Conservation (phyloP, 768 basidiomycete genomes). For the Tulasnella calospora region DNA sequence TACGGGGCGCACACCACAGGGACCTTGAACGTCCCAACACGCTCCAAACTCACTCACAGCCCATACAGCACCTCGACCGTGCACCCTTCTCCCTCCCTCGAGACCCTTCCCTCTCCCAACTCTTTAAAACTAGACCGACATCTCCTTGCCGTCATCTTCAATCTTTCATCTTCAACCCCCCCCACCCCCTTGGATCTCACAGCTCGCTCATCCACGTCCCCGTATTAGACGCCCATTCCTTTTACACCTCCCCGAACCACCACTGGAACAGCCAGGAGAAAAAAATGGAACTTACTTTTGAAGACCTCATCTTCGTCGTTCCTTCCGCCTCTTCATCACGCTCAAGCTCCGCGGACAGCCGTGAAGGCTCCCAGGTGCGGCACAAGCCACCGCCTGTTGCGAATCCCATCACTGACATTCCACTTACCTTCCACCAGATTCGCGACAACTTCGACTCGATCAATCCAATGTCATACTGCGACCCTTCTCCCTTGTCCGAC, state of each 20-base stretch:
- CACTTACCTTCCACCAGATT: no score
- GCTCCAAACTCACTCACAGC: constrained; percentile 7
- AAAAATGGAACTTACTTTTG: constrained; percentile 24
- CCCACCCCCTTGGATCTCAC: background rate
- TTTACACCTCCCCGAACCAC: background rate
- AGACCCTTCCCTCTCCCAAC: background rate
- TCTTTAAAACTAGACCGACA: constrained; percentile 14
- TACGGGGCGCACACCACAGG: background rate
- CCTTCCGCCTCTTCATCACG: constrained; percentile 15
- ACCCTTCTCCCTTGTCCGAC: constrained; percentile 8
- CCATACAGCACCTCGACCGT: constrained; percentile 5
- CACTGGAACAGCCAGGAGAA: background rate
- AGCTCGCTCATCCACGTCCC: background rate
- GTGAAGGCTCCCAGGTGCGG: constrained; percentile 6
- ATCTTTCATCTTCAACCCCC: background rate
- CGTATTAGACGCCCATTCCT: background rate
- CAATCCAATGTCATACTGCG: constrained; percentile 10
- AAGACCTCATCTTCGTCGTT: constrained; percentile 22
- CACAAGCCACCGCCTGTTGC: background rate
- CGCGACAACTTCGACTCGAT: background rate
- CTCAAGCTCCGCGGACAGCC: constrained; percentile 15
- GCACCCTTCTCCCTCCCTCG: constrained; percentile 9
- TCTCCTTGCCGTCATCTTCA: background rate
- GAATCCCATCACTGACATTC: no score
- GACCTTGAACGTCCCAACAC: background rate